These are phyloP conservation scores for Yamadazyma mexicana DNA, from an alignment of 1,139 yeast genomes.

Conservation along the genomic window DNA sequence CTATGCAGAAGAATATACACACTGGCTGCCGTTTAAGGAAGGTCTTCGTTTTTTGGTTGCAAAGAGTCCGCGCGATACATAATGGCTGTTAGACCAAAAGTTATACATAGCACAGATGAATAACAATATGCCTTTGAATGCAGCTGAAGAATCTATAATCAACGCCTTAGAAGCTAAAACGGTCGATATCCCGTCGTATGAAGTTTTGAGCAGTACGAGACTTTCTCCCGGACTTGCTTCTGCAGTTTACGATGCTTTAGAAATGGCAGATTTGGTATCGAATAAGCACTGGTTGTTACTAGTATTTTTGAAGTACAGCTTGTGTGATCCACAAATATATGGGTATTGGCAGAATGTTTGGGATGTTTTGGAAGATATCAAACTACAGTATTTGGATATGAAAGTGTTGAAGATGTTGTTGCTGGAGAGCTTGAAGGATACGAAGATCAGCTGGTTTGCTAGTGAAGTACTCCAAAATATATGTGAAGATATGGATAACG, in stretches of 20 bases:
- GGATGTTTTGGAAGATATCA: not conserved
- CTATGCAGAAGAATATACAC: too few relatives aligned
- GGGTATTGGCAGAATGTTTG: slow-evolving; percentile 12
- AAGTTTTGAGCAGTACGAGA: not conserved
- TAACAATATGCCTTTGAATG: not conserved
- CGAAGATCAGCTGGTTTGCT: slow-evolving; percentile 15
- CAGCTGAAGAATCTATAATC: not conserved
- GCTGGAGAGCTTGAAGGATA: slow-evolving; percentile 8
- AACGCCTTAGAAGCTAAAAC: not conserved
- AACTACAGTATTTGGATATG: not conserved
- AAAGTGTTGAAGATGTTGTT: slow-evolving; percentile 4
- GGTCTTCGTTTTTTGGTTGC: too few relatives aligned
- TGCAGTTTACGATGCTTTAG: not conserved
- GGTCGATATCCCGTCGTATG: not conserved
- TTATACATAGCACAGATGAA: too few relatives aligned
- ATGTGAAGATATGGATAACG: not conserved
- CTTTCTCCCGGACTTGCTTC: slow-evolving; percentile 1
- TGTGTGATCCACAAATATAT: slow-evolving; percentile 4
- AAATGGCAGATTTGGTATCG: not conserved
- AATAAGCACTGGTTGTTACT: slow-evolving; percentile 12
- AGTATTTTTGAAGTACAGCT: slow-evolving; percentile 7
- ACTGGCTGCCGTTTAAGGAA: too few relatives aligned
- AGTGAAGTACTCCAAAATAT: slow-evolving; percentile 4
- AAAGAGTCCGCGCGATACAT: too few relatives aligned
- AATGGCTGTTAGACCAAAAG: too few relatives aligned